These are phyloP conservation scores for Monilinia fructigena DNA, from an alignment of 2,329 filamentous ascomycete genomes.

Conservation along the genomic window DNA sequence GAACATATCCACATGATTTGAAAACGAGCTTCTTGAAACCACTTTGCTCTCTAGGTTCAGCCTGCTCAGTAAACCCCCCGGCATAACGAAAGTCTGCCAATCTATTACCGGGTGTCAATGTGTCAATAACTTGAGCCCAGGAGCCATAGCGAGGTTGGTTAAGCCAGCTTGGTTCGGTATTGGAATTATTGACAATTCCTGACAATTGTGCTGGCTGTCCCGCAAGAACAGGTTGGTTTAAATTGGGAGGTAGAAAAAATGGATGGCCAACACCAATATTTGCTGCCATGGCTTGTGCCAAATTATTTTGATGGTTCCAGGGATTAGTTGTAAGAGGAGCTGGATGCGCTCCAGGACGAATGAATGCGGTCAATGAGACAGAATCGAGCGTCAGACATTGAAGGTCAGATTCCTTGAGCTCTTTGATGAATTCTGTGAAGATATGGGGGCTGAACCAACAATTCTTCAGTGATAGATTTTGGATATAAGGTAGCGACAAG, in stretches of 20 bases:
- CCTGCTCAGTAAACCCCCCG: slow-evolving; percentile 39
- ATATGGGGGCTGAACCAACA: slow-evolving; percentile 65
- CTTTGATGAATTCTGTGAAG: slow-evolving; percentile 51
- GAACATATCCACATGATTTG: slow-evolving; percentile 39
- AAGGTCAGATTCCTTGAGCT: slow-evolving; percentile 49
- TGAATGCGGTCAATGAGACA: slow-evolving; percentile 59
- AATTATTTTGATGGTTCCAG: slow-evolving; percentile 15
- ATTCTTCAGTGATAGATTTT: slow-evolving; percentile 62
- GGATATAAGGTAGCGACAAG: slow-evolving; percentile 55
- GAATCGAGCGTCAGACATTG: slow-evolving; percentile 59
- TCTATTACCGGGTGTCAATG: slow-evolving; percentile 49
- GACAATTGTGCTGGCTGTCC: not conserved
- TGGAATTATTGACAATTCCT: slow-evolving; percentile 21
- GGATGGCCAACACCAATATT: not conserved
- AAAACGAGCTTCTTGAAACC: slow-evolving; percentile 34
- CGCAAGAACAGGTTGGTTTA: not conserved
- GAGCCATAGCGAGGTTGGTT: slow-evolving; percentile 45
- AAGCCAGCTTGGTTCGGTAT: slow-evolving; percentile 36
- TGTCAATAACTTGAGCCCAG: slow-evolving; percentile 51
- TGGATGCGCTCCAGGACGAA: slow-evolving; percentile 34
- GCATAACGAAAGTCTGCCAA: slow-evolving; percentile 44
- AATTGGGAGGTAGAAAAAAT: not conserved
- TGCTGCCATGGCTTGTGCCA: slow-evolving; percentile 17
- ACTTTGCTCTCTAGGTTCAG: slow-evolving; percentile 28
- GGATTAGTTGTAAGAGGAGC: slow-evolving; percentile 24